phyloP scores from a whole-genome alignment of 2,329 filamentous ascomycete species.

The Periconia sp. region DNA sequence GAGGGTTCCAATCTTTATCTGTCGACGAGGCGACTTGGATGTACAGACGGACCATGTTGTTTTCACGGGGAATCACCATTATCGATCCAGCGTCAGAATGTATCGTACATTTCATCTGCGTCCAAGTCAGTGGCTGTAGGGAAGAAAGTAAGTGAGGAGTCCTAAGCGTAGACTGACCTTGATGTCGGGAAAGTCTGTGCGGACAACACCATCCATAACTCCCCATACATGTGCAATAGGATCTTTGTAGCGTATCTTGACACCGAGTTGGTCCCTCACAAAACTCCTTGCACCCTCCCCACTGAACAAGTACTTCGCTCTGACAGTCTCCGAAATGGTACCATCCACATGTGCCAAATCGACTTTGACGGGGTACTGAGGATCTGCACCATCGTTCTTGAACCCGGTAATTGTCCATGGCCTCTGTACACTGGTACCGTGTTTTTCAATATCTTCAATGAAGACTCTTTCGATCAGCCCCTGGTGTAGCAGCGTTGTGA shows the following conservation, averaged over 20 bases:
- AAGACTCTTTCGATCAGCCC: constrained; percentile 65
- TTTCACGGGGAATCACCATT: constrained; percentile 62
- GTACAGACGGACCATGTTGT: constrained; percentile 58
- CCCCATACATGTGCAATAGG: constrained; percentile 67
- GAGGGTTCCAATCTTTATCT: constrained; percentile 62
- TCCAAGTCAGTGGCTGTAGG: constrained; percentile 9
- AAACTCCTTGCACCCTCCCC: constrained; percentile 65
- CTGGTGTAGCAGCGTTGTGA: constrained; percentile 64
- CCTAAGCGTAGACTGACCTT: constrained; percentile 44
- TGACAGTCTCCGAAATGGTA: constrained; percentile 64
- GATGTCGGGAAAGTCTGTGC: constrained; percentile 65
- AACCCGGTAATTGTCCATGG: constrained; percentile 66
- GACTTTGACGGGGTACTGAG: constrained; percentile 79
- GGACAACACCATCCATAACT: constrained; percentile 67
- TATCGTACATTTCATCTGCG: constrained; percentile 67
- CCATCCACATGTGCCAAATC: constrained; percentile 76
- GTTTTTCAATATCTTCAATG: constrained; percentile 62
- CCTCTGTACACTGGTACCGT: constrained; percentile 58
- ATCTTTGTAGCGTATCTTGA: constrained; percentile 66
- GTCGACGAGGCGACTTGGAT: constrained; percentile 65
- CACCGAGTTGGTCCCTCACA: constrained; percentile 63
- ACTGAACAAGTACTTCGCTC: constrained; percentile 64
- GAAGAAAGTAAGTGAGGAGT: not conserved
- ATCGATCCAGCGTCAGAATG: constrained; percentile 65
- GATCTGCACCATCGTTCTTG: constrained; percentile 60